Percentiles rank a stretch among this genome's conserved stretches.
phyloP scores from a whole-genome alignment of 2,329 filamentous ascomycete genomes.

The Coleophoma cylindrospora region DNA sequence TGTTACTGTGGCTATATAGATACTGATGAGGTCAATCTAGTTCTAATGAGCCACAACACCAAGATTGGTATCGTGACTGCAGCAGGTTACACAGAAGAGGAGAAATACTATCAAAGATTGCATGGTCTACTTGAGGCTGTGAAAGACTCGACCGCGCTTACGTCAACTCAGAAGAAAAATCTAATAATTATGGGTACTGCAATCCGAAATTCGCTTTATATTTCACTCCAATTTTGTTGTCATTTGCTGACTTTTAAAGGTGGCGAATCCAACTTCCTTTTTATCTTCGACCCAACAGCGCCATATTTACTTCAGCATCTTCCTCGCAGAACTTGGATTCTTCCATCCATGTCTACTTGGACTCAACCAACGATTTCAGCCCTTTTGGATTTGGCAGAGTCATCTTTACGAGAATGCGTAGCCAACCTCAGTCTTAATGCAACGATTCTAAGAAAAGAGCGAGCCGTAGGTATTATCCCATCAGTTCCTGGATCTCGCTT shows the following conservation, averaged over 20 bases:
- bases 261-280: constrained; percentile 93
- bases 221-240: background rate
- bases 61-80: constrained; percentile 95
- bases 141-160: constrained; percentile 50
- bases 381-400: constrained; percentile 86
- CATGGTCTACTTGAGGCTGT: constrained; percentile 83
- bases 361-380: constrained; percentile 69
- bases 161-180: constrained; percentile 64
- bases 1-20: background rate
- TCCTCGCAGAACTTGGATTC: constrained; percentile 63
- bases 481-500: constrained; percentile 60
- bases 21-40: constrained; percentile 28
- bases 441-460: constrained; percentile 78
- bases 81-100: constrained; percentile 85
- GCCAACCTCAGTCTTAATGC: constrained; percentile 76
- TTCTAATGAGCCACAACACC: constrained; percentile 71
- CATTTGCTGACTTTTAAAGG: constrained; percentile 29
- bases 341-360: constrained; percentile 75
- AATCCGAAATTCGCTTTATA: background rate
- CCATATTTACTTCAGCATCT: constrained; percentile 66
- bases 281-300: constrained; percentile 64
- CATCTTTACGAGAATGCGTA: constrained; percentile 76
- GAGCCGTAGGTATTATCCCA: constrained; percentile 75
- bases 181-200: constrained; percentile 72
- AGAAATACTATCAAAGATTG: constrained; percentile 80